A percentile compares a stretch with the other conserved stretches of the same genome.
phyloP scores from a whole-genome alignment of 2,329 filamentous ascomycete species.

The Cercospora brassicicola region DNA sequence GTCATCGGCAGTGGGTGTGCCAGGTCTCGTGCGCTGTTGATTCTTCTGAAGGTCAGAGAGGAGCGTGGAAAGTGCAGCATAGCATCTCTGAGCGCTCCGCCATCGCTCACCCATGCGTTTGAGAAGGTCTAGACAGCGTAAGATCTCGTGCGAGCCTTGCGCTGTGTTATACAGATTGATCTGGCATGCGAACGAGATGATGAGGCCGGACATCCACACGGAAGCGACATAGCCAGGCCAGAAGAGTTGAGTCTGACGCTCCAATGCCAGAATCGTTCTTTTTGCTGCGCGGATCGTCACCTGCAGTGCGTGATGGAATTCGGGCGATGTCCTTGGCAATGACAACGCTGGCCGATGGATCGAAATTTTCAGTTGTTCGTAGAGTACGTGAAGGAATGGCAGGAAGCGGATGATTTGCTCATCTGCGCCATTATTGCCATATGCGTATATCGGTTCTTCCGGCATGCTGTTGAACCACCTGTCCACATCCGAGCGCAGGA shows the following conservation, averaged over 20 bases:
- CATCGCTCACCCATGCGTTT: constrained; percentile 26
- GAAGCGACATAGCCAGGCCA: constrained; percentile 43
- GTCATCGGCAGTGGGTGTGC: constrained; percentile 16
- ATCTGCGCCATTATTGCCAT: constrained; percentile 22
- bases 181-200: constrained; percentile 41
- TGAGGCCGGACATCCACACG: constrained; percentile 43
- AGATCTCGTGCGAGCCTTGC: constrained; percentile 29
- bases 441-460: constrained; percentile 22
- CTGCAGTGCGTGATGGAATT: constrained; percentile 40
- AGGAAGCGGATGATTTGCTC: constrained; percentile 26
- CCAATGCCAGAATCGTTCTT: constrained; percentile 34
- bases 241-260: constrained; percentile 26
- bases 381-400: constrained; percentile 37
- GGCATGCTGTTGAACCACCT: constrained; percentile 32
- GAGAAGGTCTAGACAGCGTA: constrained; percentile 26
- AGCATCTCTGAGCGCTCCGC: constrained; percentile 25
- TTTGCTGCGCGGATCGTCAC: constrained; percentile 36
- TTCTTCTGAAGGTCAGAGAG: constrained; percentile 24
- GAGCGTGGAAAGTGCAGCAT: constrained; percentile 25
- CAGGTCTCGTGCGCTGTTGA: constrained; percentile 7
- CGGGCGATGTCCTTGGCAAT: constrained; percentile 31
- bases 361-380: constrained; percentile 40
- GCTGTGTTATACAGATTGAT: constrained; percentile 34
- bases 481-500: constrained; percentile 30
- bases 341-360: constrained; percentile 42